Evolutionary conservation across 495 filamentous ascomycete species (phyloP), one percentile per base, ranked within the genome.

Genomic region (Daldinia grandis): DNA sequence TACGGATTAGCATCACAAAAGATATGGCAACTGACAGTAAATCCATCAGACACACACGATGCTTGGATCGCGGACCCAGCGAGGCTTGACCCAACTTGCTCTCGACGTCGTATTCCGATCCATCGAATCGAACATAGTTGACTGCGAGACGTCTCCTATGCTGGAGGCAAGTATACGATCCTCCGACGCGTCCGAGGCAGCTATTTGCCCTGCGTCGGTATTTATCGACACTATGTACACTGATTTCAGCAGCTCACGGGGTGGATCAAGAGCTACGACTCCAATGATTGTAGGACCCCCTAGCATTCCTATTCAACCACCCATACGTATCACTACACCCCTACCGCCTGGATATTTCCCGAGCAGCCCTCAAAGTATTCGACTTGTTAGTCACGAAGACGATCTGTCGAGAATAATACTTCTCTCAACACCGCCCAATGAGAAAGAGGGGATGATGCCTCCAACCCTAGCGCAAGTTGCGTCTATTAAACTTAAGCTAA

Each of bases 21-120:
- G 0, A 62, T 25, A 8, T 19, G 15, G 19, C 21, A 28, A 49
- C 54, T 74, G 47, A 74, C 35, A 17, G 24, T 15, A 9, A 24
- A 5, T 15, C 9, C 3, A n/a, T 27, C 72, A 98, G 95, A 94
- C 92, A 69, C 93, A 99, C 76, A 99, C 95, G n/a, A 97, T 98
- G 71, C 87, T 99, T 10, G 95, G 95, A 57, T 94, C 92, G 17
- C 90, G 89, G 69, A 87, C 87, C 14, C 91, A 97, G 78, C 90
- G 93, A 56, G 95, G 95, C 64, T 81, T 99, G 56, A 97, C 92
- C 3, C 95, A 99, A 76, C 90, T 99, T 76, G 87, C 93, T 6
- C 89, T 98, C 24, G 94, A 98, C 72, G 85, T 97, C 21, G 86
- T 98, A 44, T 98, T 95, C 81, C 88, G 89, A 55, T 94, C 91